phyloP scores from a whole-genome alignment of 2,329 filamentous ascomycete genomes.

The Diaporthe sp. region DNA sequence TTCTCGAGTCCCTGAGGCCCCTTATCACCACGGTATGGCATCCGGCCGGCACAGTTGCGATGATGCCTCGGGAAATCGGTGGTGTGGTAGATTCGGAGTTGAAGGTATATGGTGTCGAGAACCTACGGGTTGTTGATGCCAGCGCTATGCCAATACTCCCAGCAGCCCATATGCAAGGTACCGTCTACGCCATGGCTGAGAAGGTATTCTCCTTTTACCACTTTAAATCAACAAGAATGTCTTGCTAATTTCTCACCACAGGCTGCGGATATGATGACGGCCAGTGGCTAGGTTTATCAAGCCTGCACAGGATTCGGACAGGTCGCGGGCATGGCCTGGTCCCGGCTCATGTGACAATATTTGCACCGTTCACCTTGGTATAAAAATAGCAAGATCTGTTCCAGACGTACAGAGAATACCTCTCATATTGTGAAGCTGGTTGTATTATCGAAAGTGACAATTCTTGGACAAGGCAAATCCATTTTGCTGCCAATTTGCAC shows the following conservation, averaged over 20 bases:
- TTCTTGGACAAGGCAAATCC: no score
- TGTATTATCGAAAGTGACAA: no score
- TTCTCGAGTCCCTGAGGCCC: constrained; percentile 1
- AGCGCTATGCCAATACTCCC: constrained; percentile 34
- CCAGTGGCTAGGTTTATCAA: no score
- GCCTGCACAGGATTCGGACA: background rate
- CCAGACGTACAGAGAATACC: background rate
- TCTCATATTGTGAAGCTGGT: no score
- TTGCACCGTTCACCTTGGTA: background rate
- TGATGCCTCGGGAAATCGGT: constrained; percentile 31
- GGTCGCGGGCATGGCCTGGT: background rate
- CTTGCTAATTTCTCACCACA: background rate
- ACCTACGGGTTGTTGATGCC: constrained; percentile 30
- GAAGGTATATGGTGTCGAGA: constrained; percentile 33
- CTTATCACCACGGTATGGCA: constrained; percentile 21
- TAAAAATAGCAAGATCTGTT: background rate
- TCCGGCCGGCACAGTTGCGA: constrained; percentile 11
- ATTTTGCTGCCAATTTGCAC: no score
- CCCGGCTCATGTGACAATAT: background rate
- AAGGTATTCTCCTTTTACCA: background rate
- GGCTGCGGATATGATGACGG: constrained; percentile 8
- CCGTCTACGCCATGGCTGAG: constrained; percentile 35
- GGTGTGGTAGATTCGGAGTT: constrained; percentile 24
- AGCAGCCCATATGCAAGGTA: constrained; percentile 26
- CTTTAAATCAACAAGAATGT: no score